phyloP scores from a whole-genome alignment of 495 filamentous ascomycete species.

The Ascobolus immersus region DNA sequence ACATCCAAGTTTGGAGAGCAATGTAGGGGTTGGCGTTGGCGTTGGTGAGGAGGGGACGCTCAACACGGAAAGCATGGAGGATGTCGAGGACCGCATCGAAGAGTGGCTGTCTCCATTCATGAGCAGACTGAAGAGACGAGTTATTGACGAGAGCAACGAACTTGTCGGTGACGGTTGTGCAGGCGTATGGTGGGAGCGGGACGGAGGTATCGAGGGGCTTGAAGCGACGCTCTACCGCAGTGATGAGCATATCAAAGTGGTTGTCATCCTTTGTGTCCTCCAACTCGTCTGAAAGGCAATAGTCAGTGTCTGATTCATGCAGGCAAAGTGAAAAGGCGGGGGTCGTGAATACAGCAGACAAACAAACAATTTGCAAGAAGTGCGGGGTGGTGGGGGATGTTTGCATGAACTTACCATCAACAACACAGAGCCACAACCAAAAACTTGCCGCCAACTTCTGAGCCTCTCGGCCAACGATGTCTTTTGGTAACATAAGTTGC shows the following conservation, averaged over 20 bases:
- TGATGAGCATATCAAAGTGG: too few species aligned
- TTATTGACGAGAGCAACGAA: not conserved
- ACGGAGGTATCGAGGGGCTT: too few species aligned
- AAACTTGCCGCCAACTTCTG: conserved; percentile 9
- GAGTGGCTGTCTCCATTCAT: conserved; percentile 8
- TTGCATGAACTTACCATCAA: conserved; percentile 10
- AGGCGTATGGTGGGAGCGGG: too few species aligned
- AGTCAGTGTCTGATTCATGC: not conserved
- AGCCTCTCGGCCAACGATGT: conserved; percentile 10
- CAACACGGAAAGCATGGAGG: conserved; percentile 8
- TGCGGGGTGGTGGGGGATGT: not conserved
- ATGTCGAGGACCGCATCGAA: conserved; percentile 10
- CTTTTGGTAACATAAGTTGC: conserved; percentile 9
- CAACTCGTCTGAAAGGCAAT: not conserved
- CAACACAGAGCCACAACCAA: conserved; percentile 16
- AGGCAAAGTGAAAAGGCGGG: not conserved
- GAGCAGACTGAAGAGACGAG: not conserved
- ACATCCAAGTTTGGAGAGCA: conserved; percentile 12
- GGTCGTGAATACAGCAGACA: too few species aligned
- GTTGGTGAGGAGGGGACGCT: conserved; percentile 14
- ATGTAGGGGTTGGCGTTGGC: conserved; percentile 6
- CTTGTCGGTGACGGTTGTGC: not conserved
- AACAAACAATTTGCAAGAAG: too few species aligned
- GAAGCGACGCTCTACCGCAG: too few species aligned
- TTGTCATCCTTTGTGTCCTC: not conserved